These are phyloP conservation scores for Aschersonia sp. DNA, from an alignment of 2,329 filamentous ascomycete species.

Conservation along the genomic window DNA sequence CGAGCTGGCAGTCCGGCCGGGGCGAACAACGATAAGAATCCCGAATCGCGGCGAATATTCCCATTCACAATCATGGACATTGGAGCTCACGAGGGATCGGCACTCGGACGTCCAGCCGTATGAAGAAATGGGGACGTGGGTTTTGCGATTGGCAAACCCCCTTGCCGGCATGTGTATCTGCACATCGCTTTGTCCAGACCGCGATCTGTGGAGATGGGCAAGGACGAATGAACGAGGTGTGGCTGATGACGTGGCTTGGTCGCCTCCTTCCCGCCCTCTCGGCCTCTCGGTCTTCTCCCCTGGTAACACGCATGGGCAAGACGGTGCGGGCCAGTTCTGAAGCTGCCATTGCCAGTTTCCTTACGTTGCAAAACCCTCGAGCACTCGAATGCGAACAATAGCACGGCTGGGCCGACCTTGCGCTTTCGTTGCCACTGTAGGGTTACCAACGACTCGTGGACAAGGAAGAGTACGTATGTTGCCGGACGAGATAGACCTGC, in stretches of 20 bases:
- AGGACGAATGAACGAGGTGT: slow-evolving; percentile 2
- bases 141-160: not conserved
- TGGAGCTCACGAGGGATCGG: not conserved
- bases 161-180: not conserved
- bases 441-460: too few species aligned
- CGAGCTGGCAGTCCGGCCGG: not conserved
- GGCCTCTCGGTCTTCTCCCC: slow-evolving; percentile 1
- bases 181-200: slow-evolving; percentile 3
- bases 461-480: too few species aligned
- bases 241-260: slow-evolving; percentile 9
- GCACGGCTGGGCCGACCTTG: too few species aligned
- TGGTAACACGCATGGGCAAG: too few species aligned
- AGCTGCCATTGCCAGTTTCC: too few species aligned
- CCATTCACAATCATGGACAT: not conserved
- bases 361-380: too few species aligned
- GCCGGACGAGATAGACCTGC: too few species aligned
- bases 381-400: too few species aligned
- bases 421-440: too few species aligned
- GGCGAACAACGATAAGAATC: too few species aligned
- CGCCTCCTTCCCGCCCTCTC: slow-evolving; percentile 1
- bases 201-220: not conserved
- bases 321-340: too few species aligned
- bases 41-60: too few species aligned
- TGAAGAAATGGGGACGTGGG: not conserved
- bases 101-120: not conserved